These are phyloP conservation scores for Leccinum rimulosum DNA, from an alignment of 768 basidiomycete genomes.

Conservation along the genomic window DNA sequence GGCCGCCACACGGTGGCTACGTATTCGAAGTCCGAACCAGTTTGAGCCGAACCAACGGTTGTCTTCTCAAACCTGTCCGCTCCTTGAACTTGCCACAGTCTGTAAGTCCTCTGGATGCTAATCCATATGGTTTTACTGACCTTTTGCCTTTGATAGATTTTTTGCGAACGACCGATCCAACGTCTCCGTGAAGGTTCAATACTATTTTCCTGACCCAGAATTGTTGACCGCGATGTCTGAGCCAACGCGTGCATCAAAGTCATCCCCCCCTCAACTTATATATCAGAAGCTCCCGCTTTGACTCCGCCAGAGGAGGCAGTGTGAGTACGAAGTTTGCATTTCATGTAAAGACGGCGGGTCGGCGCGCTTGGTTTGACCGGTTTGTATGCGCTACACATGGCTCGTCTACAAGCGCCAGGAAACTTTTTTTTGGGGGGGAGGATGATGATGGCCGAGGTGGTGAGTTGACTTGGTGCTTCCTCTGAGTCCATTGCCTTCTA, in stretches of 20 bases:
- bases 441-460: slow-evolving; percentile 58
- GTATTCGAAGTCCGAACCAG: too few relatives aligned
- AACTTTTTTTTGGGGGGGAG: slow-evolving; percentile 49
- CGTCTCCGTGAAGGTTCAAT: neutral
- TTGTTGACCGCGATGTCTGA: slow-evolving; percentile 8
- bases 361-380: slow-evolving; percentile 60
- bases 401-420: slow-evolving; percentile 61
- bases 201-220: neutral
- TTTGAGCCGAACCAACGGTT: too few relatives aligned
- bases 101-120: neutral
- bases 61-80: too few relatives aligned
- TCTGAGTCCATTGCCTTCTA: neutral
- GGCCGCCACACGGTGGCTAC: too few relatives aligned
- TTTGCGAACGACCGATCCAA: neutral
- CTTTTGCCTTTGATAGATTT: neutral
- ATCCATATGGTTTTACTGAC: neutral
- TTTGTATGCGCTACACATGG: slow-evolving; percentile 63
- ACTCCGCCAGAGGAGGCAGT: neutral
- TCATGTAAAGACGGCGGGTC: slow-evolving; percentile 70
- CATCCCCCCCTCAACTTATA: neutral
- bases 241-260: slow-evolving; percentile 10
- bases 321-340: slow-evolving; percentile 51
- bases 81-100: too few relatives aligned
- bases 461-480: slow-evolving; percentile 29
- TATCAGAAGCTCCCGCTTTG: neutral